A percentile compares a stretch with the other conserved stretches of the same genome.
These are phyloP conservation scores for Cladosporium sp. DNA, from an alignment of 2,329 filamentous ascomycete species.

Conservation along the genomic window DNA sequence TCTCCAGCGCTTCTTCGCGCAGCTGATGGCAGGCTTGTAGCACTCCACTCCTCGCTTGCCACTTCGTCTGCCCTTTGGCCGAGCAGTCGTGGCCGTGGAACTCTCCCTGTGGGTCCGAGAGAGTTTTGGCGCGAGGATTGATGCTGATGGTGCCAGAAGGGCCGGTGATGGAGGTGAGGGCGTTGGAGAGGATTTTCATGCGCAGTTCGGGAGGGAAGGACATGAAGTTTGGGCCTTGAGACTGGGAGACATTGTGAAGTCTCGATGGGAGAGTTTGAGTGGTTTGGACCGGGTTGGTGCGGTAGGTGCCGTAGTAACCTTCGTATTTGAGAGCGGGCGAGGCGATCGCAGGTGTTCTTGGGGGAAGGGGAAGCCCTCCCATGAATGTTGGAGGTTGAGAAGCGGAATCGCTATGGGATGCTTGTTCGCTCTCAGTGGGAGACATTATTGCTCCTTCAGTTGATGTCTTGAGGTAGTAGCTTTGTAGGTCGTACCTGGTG, in stretches of 20 bases:
- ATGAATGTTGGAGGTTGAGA: too few relatives aligned
- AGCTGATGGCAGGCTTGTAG: background rate
- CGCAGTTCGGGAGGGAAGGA: background rate
- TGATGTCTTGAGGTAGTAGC: too few relatives aligned
- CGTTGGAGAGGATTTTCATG: background rate
- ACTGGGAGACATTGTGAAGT: background rate
- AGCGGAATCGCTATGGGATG: too few relatives aligned
- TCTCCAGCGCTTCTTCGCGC: background rate
- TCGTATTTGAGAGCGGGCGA: too few relatives aligned
- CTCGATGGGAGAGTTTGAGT: background rate
- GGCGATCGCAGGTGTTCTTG: too few relatives aligned
- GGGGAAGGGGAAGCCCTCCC: too few relatives aligned
- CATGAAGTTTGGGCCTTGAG: background rate
- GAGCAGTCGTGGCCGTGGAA: background rate
- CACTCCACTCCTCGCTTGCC: background rate
- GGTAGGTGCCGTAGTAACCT: too few relatives aligned
- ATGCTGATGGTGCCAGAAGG: background rate
- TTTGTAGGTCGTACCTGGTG: too few relatives aligned
- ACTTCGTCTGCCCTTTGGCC: background rate
- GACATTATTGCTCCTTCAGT: too few relatives aligned
- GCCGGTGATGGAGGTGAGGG: background rate
- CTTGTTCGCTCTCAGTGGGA: background rate
- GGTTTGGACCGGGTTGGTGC: background rate
- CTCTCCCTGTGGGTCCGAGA: background rate
- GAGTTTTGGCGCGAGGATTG: background rate